Evolutionary conservation across 1,284 basidiomycete genomes (phyloP), one percentile per base, ranked within the genome.

Genomic region (Peniophora sp.): DNA sequence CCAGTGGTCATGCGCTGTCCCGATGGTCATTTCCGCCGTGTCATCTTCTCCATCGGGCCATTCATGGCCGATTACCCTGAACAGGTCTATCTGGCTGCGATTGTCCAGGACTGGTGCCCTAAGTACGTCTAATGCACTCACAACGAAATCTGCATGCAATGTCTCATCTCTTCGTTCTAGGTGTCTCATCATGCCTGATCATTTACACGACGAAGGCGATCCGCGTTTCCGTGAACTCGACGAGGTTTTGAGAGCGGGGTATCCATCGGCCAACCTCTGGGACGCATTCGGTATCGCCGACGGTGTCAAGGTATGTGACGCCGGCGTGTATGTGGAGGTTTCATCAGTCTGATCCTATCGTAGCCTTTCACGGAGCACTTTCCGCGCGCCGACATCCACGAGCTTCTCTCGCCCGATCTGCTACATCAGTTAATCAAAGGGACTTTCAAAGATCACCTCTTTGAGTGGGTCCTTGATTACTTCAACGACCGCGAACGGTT

Each of bases 341-440:
- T 24, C 24, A 17, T 8, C 18, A 14, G 41, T 44, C 14, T 18
- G 9, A n/a, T 18, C 14, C 39, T 37, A 11, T 3, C 17, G 15
- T 18, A 66, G 65, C 70, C 70, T 3, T 71, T 70, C 51, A 72
- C 68, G 12, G 17, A 58, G 20, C 24, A 54, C n/a, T 69, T 67
- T 51, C 66, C 66, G 0, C 55, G 59, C 12, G 62, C 64, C 1
- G 60, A 72, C 51, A 71, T 72, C 11, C 63, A 69, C 52, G 56
- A 63, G 14, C 54, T 67, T 2, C 34, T 72, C 0, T 57, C 66
- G 3, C 64, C 67, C 11, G 67, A 73, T 52, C 53, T 71, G 5
- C 65, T 73, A 2, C 69, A 73, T 52, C 68, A 72, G 49, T 20
- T 71, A 32, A 70, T 67, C 56, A 70, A 70, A 51, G 68, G 67